A percentile compares a stretch with the other conserved stretches of the same genome.
Conservation (phyloP, 345 rosid species). For the Viola odorata region DNA sequence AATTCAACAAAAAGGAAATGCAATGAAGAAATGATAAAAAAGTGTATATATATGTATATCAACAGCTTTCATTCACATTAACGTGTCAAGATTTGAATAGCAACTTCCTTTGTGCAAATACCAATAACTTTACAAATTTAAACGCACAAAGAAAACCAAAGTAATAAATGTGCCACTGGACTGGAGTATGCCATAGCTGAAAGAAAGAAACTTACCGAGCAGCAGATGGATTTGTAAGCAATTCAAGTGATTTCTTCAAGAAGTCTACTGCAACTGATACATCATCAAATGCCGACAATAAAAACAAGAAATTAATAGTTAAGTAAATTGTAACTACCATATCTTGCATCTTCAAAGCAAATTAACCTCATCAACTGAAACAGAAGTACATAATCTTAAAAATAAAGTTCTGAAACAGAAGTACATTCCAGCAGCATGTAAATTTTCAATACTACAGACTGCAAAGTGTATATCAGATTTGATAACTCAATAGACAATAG, state of each 20-base stretch:
- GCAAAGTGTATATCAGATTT: too few species aligned
- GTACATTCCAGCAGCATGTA: too few species aligned
- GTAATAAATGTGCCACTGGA: conserved; percentile 1
- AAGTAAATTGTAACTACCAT: too few species aligned
- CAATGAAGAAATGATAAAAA: neutral
- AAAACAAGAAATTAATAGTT: too few species aligned
- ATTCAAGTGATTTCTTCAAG: conserved; percentile 76
- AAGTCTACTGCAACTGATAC: conserved; percentile 76
- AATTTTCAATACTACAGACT: too few species aligned
- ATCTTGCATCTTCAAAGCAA: too few species aligned
- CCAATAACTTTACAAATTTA: conserved; percentile 25
- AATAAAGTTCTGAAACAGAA: too few species aligned
- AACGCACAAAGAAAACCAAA: conserved; percentile 5
- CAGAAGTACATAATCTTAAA: too few species aligned
- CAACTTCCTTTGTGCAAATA: conserved; percentile 7
- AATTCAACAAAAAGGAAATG: too few species aligned
- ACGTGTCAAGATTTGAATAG: neutral
- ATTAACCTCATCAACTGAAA: too few species aligned
- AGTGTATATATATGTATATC: neutral
- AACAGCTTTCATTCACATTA: conserved; percentile 13
- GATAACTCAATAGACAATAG: too few species aligned
- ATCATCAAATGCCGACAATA: conserved; percentile 96
- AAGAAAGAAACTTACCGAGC: conserved; percentile 23
- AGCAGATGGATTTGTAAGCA: conserved; percentile 68
- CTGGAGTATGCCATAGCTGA: neutral